phyloP scores from a whole-genome alignment of 805 yeast species.

The Trichomonascus vanleenenianus region DNA sequence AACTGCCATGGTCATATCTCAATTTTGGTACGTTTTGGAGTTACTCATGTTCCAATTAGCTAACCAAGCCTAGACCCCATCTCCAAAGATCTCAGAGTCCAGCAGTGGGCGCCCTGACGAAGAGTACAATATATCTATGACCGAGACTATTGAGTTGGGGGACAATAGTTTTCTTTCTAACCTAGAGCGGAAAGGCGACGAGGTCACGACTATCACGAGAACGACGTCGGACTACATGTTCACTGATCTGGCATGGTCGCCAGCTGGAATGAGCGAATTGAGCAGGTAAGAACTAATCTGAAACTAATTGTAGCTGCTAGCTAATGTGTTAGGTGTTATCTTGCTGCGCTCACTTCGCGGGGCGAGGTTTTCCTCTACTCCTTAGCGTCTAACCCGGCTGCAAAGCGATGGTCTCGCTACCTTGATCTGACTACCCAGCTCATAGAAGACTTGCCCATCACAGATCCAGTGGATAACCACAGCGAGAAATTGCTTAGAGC shows the following conservation, averaged over 20 bases:
- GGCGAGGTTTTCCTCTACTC: conserved; percentile 13
- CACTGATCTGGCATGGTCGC: conserved; percentile 18
- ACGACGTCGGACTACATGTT: conserved; percentile 10
- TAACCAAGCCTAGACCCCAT: conserved; percentile 4
- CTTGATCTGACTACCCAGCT: conserved; percentile 2
- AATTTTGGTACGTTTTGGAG: conserved; percentile 14
- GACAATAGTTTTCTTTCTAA: not conserved
- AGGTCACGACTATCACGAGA: conserved; percentile 8
- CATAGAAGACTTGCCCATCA: conserved; percentile 1
- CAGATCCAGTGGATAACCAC: not conserved
- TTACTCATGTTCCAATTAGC: no score
- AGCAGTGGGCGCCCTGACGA: conserved; percentile 5
- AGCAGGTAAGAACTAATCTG: not conserved
- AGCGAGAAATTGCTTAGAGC: conserved; percentile 5
- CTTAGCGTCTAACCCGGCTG: conserved; percentile 9
- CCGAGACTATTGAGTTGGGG: conserved; percentile 9
- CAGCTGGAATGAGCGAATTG: conserved; percentile 13
- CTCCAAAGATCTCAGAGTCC: conserved; percentile 5
- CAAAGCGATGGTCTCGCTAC: conserved; percentile 10
- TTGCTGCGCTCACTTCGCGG: conserved; percentile 12
- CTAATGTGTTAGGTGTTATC: conserved; percentile 8
- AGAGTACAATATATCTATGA: conserved; percentile 9
- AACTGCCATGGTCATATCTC: conserved; percentile 9
- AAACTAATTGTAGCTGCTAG: no score
- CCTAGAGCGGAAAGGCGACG: conserved; percentile 6